Evolutionary conservation across 495 filamentous ascomycete genomes (phyloP), one percentile per base, ranked within the genome.

Genomic region (Clavariopsis aquatica): DNA sequence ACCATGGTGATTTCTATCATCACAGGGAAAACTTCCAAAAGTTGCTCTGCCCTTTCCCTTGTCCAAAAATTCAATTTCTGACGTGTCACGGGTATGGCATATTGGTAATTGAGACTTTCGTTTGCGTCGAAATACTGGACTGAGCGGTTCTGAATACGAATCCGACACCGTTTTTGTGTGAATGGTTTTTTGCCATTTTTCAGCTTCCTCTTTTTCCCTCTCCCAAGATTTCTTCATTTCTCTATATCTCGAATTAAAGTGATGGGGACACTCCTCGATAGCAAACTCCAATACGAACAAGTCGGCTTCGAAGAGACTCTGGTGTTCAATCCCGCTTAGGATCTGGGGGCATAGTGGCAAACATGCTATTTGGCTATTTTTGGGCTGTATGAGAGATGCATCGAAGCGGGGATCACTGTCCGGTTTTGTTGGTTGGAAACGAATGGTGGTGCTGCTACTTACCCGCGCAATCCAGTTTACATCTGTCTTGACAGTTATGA

Each of bases 401-500:
- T 31, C 27, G 19, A 53, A 53, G 10, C 34, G 51, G 9, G 51
- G 24, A 29, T 53, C 51, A 17, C 51, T 24, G 19, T 31, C 23
- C 1, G 51, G 51, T 13, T 29, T 4, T 8, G 22, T 53, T 31
- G 51, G 51, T 19, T 53, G 23, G 26, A 53, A 53, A 8, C 34
- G 17, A 17, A 53, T 27, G 4, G 8, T 19, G 7, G 4, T 28
- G 17, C 10, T 19, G 26, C 26, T 26, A 15, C 7, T 7, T 13
- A 28, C 26, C 8, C 26, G 17, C 3, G 22, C 51, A 29, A 53
- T 53, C 51, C 51, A 53, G 17, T 53, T 53, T 10, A 53, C 27
- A 29, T 53, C 27, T 19, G 26, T 53, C 17, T 31, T 28, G 1
- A 53, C 26, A 4, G 26, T 53, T 9, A 27, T 31, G 3, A 53